Conservation (phyloP, 2,329 filamentous ascomycete genomes). For the Exophiala xenobiotica region DNA sequence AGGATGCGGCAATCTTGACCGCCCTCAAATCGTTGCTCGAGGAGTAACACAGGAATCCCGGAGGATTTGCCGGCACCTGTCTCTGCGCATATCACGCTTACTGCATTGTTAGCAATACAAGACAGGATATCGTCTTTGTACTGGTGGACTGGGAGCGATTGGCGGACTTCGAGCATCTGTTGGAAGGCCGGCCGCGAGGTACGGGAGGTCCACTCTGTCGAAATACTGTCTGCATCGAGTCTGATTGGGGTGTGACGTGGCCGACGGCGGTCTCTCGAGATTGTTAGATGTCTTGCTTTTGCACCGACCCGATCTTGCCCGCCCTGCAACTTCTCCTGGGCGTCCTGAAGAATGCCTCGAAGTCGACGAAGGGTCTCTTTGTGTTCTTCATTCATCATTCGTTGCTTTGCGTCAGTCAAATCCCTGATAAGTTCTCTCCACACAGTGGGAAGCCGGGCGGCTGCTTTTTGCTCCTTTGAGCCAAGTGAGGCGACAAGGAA, state of each 20-base stretch:
- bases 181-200: slow-evolving; percentile 54
- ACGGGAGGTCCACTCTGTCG: slow-evolving; percentile 21
- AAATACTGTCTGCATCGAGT: slow-evolving; percentile 15
- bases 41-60: slow-evolving; percentile 88
- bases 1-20: slow-evolving; percentile 87
- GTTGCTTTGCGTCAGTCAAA: slow-evolving; percentile 68
- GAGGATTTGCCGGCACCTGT: slow-evolving; percentile 97
- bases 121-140: slow-evolving; percentile 77
- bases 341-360: slow-evolving; percentile 42
- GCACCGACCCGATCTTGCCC: slow-evolving; percentile 48
- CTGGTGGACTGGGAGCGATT: slow-evolving; percentile 83
- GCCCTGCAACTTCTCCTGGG: slow-evolving; percentile 55
- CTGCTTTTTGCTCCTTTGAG: slow-evolving; percentile 80
- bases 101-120: slow-evolving; percentile 74
- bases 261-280: slow-evolving; percentile 2
- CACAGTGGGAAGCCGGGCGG: slow-evolving; percentile 70
- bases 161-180: slow-evolving; percentile 74
- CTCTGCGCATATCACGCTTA: slow-evolving; percentile 92
- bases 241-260: slow-evolving; percentile 1
- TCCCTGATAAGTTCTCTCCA: slow-evolving; percentile 89
- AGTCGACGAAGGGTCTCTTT: slow-evolving; percentile 67
- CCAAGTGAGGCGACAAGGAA: slow-evolving; percentile 79
- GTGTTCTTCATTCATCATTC: slow-evolving; percentile 67
- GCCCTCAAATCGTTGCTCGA: slow-evolving; percentile 81
- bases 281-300: slow-evolving; percentile 40